Evolutionary conservation across 1,139 yeast genomes (phyloP), one percentile per base, ranked within the genome.

Genomic region (Magnusiomyces ingens): DNA sequence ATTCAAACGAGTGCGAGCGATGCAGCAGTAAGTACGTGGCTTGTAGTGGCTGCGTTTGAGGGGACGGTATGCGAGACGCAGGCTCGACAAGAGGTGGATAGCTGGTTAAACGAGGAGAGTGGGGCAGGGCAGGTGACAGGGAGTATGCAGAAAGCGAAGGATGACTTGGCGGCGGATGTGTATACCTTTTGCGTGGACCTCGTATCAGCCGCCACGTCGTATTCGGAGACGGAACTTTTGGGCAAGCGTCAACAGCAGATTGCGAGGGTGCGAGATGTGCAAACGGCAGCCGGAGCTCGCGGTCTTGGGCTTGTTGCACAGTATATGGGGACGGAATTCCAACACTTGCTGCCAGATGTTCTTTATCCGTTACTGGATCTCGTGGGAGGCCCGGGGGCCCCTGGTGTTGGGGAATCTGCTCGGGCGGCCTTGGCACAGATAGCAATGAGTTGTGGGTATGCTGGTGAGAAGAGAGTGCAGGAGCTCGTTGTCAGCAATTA

Each of bases 401-500:
- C 73, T 1, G 52, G 57, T 1, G 70, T 80, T 1, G 68, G 83
- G 17, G 59, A 62, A 10, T 75, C 74, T 52, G 83, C 88, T 0
- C 77, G 76, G 57, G 56, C 63, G 1, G 72, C 81, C 2, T 64
- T 78, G 0, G 53, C 69, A 26, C 68, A 70, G 10, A 67, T 91
- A 10, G 79, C 94, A 0, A 63, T 72, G 12, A 70, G 70, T 6
- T 75, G 86, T 47, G 85, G 84, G 59, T 68, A 76, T 50, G 81
- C 82, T 0, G 80, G 87, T 0, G 32, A 8, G n/a, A n/a, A n/a
- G n/a, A n/a, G n/a, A 8, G 68, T 90, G 6, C 71, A 74, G 45
- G 67, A 67, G 1, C 64, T 91, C 58, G 73, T 93, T 2, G 63
- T 76, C 44, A 82, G 80, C 43, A 91, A 91, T 64, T 78, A 82